These are phyloP conservation scores for Cornus florida DNA, from an alignment of 148 eudicot genomes.

Conservation along the genomic window DNA sequence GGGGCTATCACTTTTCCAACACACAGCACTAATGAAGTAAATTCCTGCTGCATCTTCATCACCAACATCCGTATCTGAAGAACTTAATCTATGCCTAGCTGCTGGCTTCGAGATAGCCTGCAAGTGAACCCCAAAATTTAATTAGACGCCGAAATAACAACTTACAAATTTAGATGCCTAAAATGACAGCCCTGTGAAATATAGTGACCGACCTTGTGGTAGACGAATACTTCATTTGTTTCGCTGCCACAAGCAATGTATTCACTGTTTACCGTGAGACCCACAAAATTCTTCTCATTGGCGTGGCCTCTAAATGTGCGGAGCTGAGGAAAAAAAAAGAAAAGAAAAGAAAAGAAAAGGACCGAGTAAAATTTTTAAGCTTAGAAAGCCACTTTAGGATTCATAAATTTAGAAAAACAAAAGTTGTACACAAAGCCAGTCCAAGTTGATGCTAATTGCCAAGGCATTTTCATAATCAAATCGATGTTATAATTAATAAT, in stretches of 20 bases:
- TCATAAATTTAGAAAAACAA: neutral
- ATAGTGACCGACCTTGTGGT: slow-evolving; percentile 72
- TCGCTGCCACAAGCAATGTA: slow-evolving; percentile 95
- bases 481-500: neutral
- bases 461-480: neutral
- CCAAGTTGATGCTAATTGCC: neutral
- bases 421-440: neutral
- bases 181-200: neutral
- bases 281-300: slow-evolving; percentile 94
- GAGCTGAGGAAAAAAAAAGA: no score
- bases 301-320: slow-evolving; percentile 75
- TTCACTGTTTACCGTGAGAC: slow-evolving; percentile 71
- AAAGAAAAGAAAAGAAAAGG: neutral
- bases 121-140: slow-evolving; percentile 9
- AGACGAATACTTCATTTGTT: slow-evolving; percentile 85
- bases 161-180: neutral
- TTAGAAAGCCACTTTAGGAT: neutral
- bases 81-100: slow-evolving; percentile 64
- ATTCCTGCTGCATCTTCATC: slow-evolving; percentile 62
- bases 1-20: slow-evolving; percentile 84
- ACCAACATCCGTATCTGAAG: no score
- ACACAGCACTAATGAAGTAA: slow-evolving; percentile 79
- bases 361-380: neutral
- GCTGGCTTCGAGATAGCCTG: slow-evolving; percentile 82
- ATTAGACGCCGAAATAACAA: no score